phyloP scores from a whole-genome alignment of 106 monocot species.

The Phalaenopsis aphrodite region DNA sequence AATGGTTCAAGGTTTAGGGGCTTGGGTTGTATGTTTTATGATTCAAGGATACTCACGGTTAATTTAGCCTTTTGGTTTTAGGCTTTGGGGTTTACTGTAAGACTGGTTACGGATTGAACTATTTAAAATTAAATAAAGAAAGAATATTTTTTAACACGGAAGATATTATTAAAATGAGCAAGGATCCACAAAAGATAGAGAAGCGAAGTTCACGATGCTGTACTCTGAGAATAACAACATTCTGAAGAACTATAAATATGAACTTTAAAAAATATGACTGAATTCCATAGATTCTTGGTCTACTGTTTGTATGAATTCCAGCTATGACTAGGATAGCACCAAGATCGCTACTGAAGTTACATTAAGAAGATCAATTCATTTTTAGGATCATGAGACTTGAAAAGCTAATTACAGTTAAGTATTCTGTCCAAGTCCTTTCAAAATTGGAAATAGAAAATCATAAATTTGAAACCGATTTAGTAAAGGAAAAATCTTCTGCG shows the following conservation, averaged over 20 bases:
- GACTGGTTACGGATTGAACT: too few relatives aligned
- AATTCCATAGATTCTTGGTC: neutral
- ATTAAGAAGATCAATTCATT: neutral
- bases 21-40: neutral
- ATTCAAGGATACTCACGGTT: neutral
- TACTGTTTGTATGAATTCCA: neutral
- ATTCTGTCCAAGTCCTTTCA: neutral
- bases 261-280: neutral
- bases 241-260: neutral
- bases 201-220: neutral
- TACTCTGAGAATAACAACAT: neutral
- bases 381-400: neutral
- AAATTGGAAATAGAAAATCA: too few relatives aligned
- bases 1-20: neutral
- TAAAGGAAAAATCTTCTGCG: neutral
- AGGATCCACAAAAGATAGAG: neutral
- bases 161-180: neutral
- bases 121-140: neutral
- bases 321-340: neutral
- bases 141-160: neutral
- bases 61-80: neutral
- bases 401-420: neutral
- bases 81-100: neutral
- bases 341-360: too few relatives aligned
- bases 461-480: neutral